Base-by-base conservation (phyloP, 2,329 filamentous ascomycete genomes). In the Tolypocladium tundrense region DNA sequence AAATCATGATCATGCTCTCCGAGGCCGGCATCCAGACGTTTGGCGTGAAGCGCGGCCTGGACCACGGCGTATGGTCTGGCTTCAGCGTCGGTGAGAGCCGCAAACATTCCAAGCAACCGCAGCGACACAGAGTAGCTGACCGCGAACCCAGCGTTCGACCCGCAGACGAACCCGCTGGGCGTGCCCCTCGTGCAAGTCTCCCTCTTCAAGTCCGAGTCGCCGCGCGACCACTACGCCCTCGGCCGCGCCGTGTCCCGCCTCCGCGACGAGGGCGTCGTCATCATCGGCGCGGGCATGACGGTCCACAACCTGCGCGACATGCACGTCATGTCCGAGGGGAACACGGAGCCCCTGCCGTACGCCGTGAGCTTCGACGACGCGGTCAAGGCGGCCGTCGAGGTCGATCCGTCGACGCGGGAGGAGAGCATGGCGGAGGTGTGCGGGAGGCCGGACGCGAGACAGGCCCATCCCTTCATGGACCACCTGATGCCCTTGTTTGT, bases 31-130 rank as follows among this genome's bases (percentile, higher is more conserved):
- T 89, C 62, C 74, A 81, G 56, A 80, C 82, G 1, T 73, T 82
- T 60, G 80, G 80, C 2, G 79, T 85, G 0, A 78, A 81, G 52
- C 76, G 88, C 45, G 88, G 88, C 0, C 75, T 90, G 1, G 88
- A 91, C 65, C 88, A 91, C 67, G 88, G 88, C 24, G 87, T 91
- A 31, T 91, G 87, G 78, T 85, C 82, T 0, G 82, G 83, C 13
- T 90, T 91, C 69, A 80, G 75, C 61, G 77, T 79, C 21, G 67
- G 67, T 67, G 55, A 10, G 66, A 21, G 54, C 19, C 21, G 14
- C 42, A 39, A 4, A 37, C 9, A 13, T 11, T 1, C 16, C 9
- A 3, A 7, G 19, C 43, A 16, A 8, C 16, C 5, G 0, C 16
- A 37, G 35, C 35, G 10, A 7, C 19, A 35, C 50, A 37, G 6